Percentiles rank a stretch among this genome's conserved stretches.
These are phyloP conservation scores for Elymus sibiricus DNA, from an alignment of 176 grass and related monocot species.

Conservation along the genomic window DNA sequence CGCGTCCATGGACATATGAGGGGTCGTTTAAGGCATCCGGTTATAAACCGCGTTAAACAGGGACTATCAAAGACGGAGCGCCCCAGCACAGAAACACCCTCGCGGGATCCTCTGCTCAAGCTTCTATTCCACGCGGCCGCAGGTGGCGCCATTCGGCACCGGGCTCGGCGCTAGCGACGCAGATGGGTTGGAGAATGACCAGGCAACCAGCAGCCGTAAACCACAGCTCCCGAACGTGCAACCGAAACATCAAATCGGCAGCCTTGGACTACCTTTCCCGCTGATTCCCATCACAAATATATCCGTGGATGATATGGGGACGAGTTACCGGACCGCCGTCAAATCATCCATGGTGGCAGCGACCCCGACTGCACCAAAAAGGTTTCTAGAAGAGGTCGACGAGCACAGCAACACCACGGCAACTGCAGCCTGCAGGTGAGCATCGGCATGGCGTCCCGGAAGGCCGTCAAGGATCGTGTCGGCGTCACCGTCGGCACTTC, in stretches of 20 bases:
- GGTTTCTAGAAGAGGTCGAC: not conserved
- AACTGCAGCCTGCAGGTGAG: not conserved
- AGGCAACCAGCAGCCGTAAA: not conserved
- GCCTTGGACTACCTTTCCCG: not conserved
- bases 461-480: not conserved
- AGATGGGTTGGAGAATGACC: not conserved
- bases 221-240: not conserved
- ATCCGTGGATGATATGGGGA: not conserved
- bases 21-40: too few relatives aligned
- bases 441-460: not conserved
- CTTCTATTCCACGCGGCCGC: too few relatives aligned
- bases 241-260: not conserved
- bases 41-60: too few relatives aligned
- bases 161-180: not conserved
- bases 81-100: too few relatives aligned
- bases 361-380: not conserved
- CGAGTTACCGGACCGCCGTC: not conserved
- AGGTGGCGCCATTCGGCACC: too few relatives aligned
- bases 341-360: not conserved
- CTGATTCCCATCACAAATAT: not conserved
- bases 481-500: not conserved
- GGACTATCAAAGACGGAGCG: too few relatives aligned
- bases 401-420: not conserved
- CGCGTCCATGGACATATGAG: too few relatives aligned
- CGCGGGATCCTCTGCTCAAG: too few relatives aligned